phyloP scores from a whole-genome alignment of 805 yeast genomes.

The Candida awuae region DNA sequence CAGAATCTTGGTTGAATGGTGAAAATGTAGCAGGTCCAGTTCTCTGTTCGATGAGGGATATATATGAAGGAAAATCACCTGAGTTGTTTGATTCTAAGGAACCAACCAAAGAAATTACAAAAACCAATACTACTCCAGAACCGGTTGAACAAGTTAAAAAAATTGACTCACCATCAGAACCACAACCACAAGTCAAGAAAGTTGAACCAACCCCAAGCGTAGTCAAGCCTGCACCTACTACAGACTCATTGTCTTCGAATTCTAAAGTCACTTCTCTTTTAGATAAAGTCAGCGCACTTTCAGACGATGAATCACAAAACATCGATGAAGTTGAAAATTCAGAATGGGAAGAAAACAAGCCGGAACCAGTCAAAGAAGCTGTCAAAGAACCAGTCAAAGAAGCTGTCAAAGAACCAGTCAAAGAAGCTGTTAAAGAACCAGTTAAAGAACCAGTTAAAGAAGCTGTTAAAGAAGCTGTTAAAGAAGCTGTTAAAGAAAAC shows the following conservation, averaged over 20 bases:
- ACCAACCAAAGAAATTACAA: not conserved
- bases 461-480: not conserved
- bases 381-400: not conserved
- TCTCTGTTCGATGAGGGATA: constrained; percentile 61
- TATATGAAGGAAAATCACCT: constrained; percentile 73
- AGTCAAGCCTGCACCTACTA: not conserved
- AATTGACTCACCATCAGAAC: not conserved
- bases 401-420: not conserved
- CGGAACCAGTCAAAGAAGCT: not conserved
- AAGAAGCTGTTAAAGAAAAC: not conserved
- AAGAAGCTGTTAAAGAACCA: not conserved
- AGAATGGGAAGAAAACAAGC: not conserved
- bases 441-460: not conserved
- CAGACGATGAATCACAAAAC: constrained; percentile 34
- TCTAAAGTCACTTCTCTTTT: constrained; percentile 35
- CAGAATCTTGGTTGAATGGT: constrained; percentile 75
- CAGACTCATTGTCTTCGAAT: not conserved
- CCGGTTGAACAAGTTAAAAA: no score
- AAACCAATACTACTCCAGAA: not conserved
- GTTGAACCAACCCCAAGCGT: not conserved
- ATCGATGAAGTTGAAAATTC: constrained; percentile 19
- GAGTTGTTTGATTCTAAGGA: constrained; percentile 34
- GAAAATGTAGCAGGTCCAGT: constrained; percentile 78
- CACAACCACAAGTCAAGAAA: not conserved
- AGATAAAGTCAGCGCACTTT: constrained; percentile 34